Percentiles rank a stretch among this genome's conserved stretches.
Conservation (phyloP, 176 grass and related monocot genomes). For the Alloteropsis semialata region DNA sequence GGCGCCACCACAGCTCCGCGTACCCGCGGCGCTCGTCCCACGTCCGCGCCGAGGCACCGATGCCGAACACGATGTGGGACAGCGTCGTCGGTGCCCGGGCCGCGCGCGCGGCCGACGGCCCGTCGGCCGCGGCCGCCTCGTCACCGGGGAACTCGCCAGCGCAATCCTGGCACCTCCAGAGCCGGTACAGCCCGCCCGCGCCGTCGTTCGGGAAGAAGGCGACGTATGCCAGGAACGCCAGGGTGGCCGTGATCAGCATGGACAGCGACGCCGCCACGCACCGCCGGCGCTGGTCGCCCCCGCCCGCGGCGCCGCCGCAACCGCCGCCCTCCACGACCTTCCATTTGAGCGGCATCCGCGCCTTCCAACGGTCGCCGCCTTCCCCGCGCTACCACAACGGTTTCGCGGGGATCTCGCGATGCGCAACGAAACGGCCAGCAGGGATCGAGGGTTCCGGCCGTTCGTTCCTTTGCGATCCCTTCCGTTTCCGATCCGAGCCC, state of each 20-base stretch:
- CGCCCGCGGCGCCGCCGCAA: background rate
- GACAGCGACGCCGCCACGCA: conserved; percentile 52
- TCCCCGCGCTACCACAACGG: conserved; percentile 2
- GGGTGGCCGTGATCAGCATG: conserved; percentile 46
- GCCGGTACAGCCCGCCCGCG: conserved; percentile 33
- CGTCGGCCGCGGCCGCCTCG: background rate
- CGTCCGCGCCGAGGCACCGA: conserved; percentile 66
- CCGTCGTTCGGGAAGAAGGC: conserved; percentile 48
- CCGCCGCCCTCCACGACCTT: conserved; percentile 29
- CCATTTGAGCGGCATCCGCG: conserved; percentile 39
- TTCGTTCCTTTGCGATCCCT: conserved; percentile 7
- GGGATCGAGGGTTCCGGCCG: background rate
- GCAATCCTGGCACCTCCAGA: conserved; percentile 42
- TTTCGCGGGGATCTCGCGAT: conserved; percentile 32
- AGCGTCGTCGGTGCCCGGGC: conserved; percentile 40
- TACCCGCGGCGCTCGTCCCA: conserved; percentile 68
- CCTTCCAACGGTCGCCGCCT: conserved; percentile 15
- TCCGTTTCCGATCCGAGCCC: background rate
- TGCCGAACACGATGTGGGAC: conserved; percentile 81
- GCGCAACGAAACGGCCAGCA: conserved; percentile 14
- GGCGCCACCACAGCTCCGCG: conserved; percentile 82
- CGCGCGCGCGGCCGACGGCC: background rate
- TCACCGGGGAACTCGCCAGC: conserved; percentile 11
- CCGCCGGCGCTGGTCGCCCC: conserved; percentile 31
- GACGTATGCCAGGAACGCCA: conserved; percentile 59